These are phyloP conservation scores for Mitragyna speciosa DNA, from an alignment of 257 asterid genomes.

Conservation along the genomic window DNA sequence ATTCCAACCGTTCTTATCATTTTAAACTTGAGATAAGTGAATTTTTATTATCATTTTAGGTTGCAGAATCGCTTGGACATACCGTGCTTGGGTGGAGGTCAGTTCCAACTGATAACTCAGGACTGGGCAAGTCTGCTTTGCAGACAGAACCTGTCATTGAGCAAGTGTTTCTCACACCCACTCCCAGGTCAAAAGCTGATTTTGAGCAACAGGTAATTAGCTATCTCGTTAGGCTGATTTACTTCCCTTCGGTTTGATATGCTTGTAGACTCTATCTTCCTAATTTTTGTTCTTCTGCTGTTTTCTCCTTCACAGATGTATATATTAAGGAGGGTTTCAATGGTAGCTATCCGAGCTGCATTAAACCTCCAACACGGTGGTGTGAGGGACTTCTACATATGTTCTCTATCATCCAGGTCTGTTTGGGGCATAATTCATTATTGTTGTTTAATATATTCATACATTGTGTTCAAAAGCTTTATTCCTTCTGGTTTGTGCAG, in stretches of 20 bases:
- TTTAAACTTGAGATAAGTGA: background rate
- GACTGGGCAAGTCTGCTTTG: slow-evolving; percentile 89
- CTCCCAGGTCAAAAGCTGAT: slow-evolving; percentile 76
- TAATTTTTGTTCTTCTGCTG: slow-evolving; percentile 3
- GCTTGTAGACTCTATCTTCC: background rate
- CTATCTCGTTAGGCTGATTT: slow-evolving; percentile 1
- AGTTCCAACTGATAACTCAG: slow-evolving; percentile 92
- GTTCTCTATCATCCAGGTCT: slow-evolving; percentile 96
- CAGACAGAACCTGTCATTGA: slow-evolving; percentile 95
- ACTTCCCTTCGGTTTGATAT: background rate
- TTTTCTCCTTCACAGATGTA: slow-evolving; percentile 62
- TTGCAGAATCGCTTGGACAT: slow-evolving; percentile 98
- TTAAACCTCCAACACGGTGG: slow-evolving; percentile 94
- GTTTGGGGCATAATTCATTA: slow-evolving; percentile 10
- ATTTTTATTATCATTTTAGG: slow-evolving; percentile 40
- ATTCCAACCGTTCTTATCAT: background rate
- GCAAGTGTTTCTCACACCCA: slow-evolving; percentile 91
- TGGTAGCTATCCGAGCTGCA: slow-evolving; percentile 99
- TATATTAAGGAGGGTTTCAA: slow-evolving; percentile 90
- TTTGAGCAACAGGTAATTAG: slow-evolving; percentile 83
- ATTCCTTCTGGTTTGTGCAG: slow-evolving; percentile 37
- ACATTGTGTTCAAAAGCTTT: slow-evolving; percentile 9
- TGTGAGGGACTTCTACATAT: slow-evolving; percentile 79
- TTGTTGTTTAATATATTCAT: background rate
- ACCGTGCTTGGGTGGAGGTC: slow-evolving; percentile 93